phyloP scores from a whole-genome alignment of 257 asterid species.

The Solanum clarkiae region DNA sequence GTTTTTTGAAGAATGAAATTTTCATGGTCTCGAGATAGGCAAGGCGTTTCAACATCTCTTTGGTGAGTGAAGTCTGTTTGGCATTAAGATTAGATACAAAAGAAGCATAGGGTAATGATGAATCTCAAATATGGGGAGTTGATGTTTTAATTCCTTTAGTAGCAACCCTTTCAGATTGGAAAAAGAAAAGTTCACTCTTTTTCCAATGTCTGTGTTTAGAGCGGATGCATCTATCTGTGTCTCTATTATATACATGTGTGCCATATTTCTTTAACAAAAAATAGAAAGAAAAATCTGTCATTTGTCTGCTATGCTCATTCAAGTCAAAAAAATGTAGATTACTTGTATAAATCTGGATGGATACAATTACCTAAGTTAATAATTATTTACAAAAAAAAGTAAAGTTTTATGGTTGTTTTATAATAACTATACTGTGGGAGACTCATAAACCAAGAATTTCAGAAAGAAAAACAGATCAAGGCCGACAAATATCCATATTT shows the following conservation, averaged over 20 bases:
- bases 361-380: too few species aligned
- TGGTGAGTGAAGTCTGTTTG: neutral
- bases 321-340: too few species aligned
- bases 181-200: neutral
- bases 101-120: neutral
- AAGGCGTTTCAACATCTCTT: neutral
- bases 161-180: conserved; percentile 9
- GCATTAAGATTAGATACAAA: neutral
- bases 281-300: too few species aligned
- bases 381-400: neutral
- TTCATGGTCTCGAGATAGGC: neutral
- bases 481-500: neutral
- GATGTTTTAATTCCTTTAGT: neutral
- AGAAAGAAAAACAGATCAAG: neutral
- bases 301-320: too few species aligned
- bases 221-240: too few species aligned
- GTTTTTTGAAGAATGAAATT: neutral
- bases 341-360: too few species aligned
- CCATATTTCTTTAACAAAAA: too few species aligned
- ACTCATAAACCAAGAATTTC: neutral
- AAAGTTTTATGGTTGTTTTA: too few species aligned
- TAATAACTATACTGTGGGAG: too few species aligned
- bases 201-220: too few species aligned
- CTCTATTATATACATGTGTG: too few species aligned
- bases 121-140: conserved; percentile 3